Percentiles rank a stretch among this genome's conserved stretches.
These are phyloP conservation scores for Puccinia horiana DNA, from an alignment of 1,284 basidiomycete genomes.

Conservation along the genomic window DNA sequence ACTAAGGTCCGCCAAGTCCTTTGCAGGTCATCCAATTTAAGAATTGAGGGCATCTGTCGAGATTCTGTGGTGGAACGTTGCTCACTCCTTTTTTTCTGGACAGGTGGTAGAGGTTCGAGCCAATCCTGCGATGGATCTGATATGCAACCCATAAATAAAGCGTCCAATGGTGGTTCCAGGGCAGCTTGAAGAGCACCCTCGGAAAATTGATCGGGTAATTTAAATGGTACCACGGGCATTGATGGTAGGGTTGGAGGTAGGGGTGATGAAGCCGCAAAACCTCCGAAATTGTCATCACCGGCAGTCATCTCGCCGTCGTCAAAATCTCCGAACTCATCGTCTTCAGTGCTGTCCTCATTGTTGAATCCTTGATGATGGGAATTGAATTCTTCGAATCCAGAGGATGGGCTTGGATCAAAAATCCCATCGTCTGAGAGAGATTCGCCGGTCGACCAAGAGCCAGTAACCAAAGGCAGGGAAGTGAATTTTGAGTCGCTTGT, in stretches of 20 bases:
- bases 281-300: slow-evolving; percentile 20
- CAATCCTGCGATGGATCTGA: slow-evolving; percentile 14
- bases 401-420: neutral
- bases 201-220: slow-evolving; percentile 18
- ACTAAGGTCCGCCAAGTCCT: slow-evolving; percentile 27
- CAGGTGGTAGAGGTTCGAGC: neutral
- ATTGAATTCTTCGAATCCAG: slow-evolving; percentile 8
- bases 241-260: neutral
- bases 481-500: slow-evolving; percentile 11
- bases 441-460: neutral
- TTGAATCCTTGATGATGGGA: slow-evolving; percentile 3
- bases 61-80: slow-evolving; percentile 12
- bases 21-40: slow-evolving; percentile 26
- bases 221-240: slow-evolving; percentile 9
- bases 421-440: neutral
- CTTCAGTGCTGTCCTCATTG: neutral
- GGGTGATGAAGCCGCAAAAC: neutral
- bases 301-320: slow-evolving; percentile 33
- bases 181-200: neutral
- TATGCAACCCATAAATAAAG: neutral
- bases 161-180: slow-evolving; percentile 5
- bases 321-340: slow-evolving; percentile 48
- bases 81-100: neutral
- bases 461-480: neutral
- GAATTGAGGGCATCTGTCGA: slow-evolving; percentile 15